Evolutionary conservation across 345 rosid genomes (phyloP).

Genomic region (Citrus trifoliata): DNA sequence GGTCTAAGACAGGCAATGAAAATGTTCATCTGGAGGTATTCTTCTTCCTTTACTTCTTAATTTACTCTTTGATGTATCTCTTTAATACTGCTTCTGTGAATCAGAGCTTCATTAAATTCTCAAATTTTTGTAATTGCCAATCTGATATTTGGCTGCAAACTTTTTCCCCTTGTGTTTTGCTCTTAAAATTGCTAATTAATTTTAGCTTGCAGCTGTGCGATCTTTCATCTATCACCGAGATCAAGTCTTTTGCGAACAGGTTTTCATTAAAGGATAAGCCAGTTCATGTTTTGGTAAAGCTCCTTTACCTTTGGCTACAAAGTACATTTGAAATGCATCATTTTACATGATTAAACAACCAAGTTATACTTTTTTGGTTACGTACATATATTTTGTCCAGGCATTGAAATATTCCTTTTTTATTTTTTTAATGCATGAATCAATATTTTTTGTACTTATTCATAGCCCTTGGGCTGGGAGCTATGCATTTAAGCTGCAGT

Average conservation of each 20-base stretch:
- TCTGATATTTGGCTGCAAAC: not conserved
- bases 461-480: not conserved
- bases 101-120: not conserved
- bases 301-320: not conserved
- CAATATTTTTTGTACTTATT: no score
- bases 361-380: not conserved
- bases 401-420: not conserved
- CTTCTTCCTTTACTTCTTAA: not conserved
- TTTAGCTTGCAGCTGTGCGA: constrained; percentile 71
- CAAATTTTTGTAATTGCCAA: not conserved
- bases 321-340: not conserved
- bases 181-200: constrained; percentile 10
- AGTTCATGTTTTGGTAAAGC: constrained; percentile 73
- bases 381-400: not conserved
- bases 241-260: constrained; percentile 76
- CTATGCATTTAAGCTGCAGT: not conserved
- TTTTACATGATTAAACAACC: not conserved
- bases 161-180: not conserved
- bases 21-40: constrained; percentile 83
- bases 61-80: not conserved
- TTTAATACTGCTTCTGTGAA: not conserved
- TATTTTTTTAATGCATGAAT: no score
- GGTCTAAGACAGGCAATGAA: constrained; percentile 59
- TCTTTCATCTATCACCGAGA: constrained; percentile 68
- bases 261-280: constrained; percentile 73